Percentiles rank a stretch among this genome's conserved stretches.
These are phyloP conservation scores for Pharnaceum exiguum DNA, from an alignment of 148 eudicot species.

Conservation along the genomic window DNA sequence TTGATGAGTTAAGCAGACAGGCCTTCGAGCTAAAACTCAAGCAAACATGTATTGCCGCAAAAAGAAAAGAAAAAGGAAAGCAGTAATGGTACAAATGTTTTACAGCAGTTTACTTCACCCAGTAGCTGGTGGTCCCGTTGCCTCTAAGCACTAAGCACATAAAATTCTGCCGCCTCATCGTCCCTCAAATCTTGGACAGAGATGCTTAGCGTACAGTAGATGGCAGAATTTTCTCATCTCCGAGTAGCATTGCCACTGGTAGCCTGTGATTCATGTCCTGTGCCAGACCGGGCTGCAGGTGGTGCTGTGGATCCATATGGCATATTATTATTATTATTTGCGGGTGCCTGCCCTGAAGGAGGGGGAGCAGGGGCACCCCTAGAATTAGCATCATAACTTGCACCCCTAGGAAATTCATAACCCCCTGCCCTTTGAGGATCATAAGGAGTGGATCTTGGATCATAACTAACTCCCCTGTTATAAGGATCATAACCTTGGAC, in stretches of 20 bases:
- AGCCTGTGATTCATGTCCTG: conserved; percentile 39
- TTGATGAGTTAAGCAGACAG: too few relatives aligned
- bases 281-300: conserved; percentile 25
- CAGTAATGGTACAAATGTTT: too few relatives aligned
- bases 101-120: too few relatives aligned
- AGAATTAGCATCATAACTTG: conserved; percentile 29
- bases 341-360: conserved; percentile 37
- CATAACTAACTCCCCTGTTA: conserved; percentile 41
- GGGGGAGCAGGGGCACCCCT: conserved; percentile 24
- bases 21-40: too few relatives aligned
- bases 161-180: too few relatives aligned
- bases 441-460: conserved; percentile 24
- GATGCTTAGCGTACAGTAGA: too few relatives aligned
- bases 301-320: conserved; percentile 40
- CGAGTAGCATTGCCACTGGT: conserved; percentile 42
- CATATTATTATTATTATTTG: conserved; percentile 27
- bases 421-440: conserved; percentile 46
- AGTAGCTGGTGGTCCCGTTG: too few relatives aligned
- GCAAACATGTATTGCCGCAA: too few relatives aligned
- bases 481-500: conserved; percentile 33
- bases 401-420: conserved; percentile 15
- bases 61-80: too few relatives aligned
- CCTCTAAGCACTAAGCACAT: too few relatives aligned
- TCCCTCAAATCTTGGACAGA: too few relatives aligned
- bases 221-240: conserved; percentile 27